These are phyloP conservation scores for Fagus crenata DNA, from an alignment of 306 rosid species.

Conservation along the genomic window DNA sequence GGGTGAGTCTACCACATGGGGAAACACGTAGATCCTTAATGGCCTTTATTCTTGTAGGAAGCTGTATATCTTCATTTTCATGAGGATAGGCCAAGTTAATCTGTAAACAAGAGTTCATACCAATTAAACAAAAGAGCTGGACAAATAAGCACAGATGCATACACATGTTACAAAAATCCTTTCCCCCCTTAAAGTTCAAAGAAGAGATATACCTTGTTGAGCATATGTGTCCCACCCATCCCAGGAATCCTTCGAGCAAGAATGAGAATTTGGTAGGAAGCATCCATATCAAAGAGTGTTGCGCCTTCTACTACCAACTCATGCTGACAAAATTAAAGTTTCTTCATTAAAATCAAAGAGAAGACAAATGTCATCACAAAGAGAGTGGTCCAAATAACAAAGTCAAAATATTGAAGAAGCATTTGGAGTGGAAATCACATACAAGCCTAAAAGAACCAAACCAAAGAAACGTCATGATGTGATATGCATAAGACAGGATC, in stretches of 20 bases:
- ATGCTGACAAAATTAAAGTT: constrained; percentile 9
- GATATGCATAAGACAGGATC: no score
- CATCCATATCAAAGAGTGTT: constrained; percentile 23
- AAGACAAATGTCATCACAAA: background rate
- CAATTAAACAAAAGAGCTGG: background rate
- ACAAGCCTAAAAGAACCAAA: no score
- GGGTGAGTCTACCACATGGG: constrained; percentile 24
- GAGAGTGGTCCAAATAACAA: no score
- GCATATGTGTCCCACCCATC: constrained; percentile 22
- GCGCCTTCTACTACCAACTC: constrained; percentile 26
- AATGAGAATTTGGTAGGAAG: constrained; percentile 10
- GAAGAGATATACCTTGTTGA: constrained; percentile 14
- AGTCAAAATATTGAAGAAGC: no score
- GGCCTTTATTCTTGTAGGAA: constrained; percentile 11
- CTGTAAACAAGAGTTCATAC: background rate
- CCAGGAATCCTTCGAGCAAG: constrained; percentile 25
- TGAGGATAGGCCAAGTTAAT: constrained; percentile 5
- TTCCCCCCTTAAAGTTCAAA: background rate
- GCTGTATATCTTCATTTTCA: constrained; percentile 23
- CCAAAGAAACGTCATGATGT: no score
- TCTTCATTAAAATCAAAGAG: background rate
- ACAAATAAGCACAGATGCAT: background rate
- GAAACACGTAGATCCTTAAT: constrained; percentile 20
- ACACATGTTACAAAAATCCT: background rate
- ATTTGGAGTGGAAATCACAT: no score